Conservation (phyloP, 2,329 filamentous ascomycete species). For the Stachybotrys elegans region DNA sequence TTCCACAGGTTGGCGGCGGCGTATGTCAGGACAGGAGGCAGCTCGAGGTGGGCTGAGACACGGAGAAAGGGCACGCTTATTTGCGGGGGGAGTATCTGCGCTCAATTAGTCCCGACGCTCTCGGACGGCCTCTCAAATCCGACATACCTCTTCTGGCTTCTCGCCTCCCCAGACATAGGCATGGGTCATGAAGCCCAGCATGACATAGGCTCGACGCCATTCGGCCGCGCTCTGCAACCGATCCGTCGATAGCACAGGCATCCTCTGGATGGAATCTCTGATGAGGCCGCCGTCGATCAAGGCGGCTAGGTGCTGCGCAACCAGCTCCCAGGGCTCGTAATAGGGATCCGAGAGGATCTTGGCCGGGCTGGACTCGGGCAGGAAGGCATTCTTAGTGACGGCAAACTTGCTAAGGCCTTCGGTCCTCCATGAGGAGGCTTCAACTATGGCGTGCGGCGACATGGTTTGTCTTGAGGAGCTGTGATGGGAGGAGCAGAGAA, state of each 20-base stretch:
- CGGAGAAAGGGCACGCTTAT: conserved; percentile 73
- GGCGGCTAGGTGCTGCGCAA: conserved; percentile 62
- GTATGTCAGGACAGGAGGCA: conserved; percentile 89
- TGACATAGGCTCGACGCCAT: conserved; percentile 76
- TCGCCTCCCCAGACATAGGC: conserved; percentile 87
- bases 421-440: conserved; percentile 11
- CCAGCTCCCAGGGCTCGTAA: conserved; percentile 74
- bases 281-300: conserved; percentile 62
- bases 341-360: conserved; percentile 61
- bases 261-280: conserved; percentile 53
- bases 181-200: conserved; percentile 76
- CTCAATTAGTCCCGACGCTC: conserved; percentile 10
- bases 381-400: conserved; percentile 62
- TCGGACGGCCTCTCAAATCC: not conserved
- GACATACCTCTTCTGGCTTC: conserved; percentile 60
- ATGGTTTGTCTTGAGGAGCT: conserved; percentile 19
- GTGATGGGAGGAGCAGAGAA: not conserved
- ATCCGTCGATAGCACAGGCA: conserved; percentile 67
- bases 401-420: conserved; percentile 28
- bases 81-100: conserved; percentile 62
- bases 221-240: conserved; percentile 60
- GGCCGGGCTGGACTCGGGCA: conserved; percentile 67
- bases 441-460: conserved; percentile 36
- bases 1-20: conserved; percentile 88
- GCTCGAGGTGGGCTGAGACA: conserved; percentile 67